A percentile compares a stretch with the other conserved stretches of the same genome.
phyloP scores from a whole-genome alignment of 768 basidiomycete genomes.

The Scleroderma bovista region DNA sequence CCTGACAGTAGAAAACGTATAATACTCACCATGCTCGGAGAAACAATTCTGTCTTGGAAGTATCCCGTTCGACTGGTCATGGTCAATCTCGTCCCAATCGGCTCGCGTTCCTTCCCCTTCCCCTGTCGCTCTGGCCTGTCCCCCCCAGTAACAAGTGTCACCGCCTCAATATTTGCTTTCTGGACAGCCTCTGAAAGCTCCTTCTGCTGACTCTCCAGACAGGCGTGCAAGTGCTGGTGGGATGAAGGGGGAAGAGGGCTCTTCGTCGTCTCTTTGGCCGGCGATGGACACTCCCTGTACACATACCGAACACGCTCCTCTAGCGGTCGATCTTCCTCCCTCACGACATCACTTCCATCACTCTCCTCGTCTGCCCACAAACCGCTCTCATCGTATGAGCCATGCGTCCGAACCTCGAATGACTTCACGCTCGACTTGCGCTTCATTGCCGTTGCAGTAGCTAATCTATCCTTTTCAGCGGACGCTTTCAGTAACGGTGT shows the following conservation, averaged over 20 bases:
- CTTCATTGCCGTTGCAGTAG: conserved; percentile 18
- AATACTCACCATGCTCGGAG: conserved; percentile 87
- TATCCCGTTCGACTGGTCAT: conserved; percentile 95
- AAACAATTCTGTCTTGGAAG: conserved; percentile 90
- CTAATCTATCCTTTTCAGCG: conserved; percentile 1
- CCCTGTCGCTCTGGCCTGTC: conserved; percentile 10
- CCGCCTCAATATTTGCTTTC: conserved; percentile 45
- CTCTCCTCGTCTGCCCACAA: conserved; percentile 50
- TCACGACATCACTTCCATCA: conserved; percentile 42
- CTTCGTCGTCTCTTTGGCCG: conserved; percentile 10
- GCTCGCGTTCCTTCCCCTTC: conserved; percentile 39
- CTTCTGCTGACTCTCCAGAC: conserved; percentile 45
- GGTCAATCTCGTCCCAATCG: conserved; percentile 82
- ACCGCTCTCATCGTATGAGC: conserved; percentile 39
- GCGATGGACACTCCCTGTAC: conserved; percentile 27
- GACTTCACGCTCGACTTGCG: conserved; percentile 26
- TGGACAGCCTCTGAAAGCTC: conserved; percentile 47
- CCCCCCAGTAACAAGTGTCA: conserved; percentile 29
- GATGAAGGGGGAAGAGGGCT: conserved; percentile 10
- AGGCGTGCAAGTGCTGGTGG: conserved; percentile 17
- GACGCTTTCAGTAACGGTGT: neutral
- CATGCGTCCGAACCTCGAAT: conserved; percentile 7
- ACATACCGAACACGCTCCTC: conserved; percentile 65
- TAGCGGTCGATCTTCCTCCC: conserved; percentile 73
- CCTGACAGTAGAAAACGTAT: too few species aligned